These are phyloP conservation scores for Cryptococcus amylolentus DNA, from an alignment of 1,284 basidiomycete genomes.

Conservation along the genomic window DNA sequence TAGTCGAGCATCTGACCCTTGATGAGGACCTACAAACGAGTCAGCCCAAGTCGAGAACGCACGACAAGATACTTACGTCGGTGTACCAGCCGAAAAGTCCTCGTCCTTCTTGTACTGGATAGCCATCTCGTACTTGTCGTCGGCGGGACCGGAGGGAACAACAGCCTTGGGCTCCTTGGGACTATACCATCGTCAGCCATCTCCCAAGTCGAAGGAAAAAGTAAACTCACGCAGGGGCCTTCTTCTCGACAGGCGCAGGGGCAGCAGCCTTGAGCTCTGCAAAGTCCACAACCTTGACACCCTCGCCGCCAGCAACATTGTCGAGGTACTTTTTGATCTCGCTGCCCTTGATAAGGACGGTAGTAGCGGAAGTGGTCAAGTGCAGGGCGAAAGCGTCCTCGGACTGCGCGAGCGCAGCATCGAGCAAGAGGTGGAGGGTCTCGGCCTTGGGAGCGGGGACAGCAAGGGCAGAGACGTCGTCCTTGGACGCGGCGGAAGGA, in stretches of 20 bases:
- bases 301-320: constrained; percentile 52
- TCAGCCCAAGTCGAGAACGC: constrained; percentile 1
- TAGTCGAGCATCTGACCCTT: constrained; percentile 99
- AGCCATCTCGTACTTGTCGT: constrained; percentile 83
- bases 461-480: constrained; percentile 79
- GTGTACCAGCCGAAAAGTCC: constrained; percentile 91
- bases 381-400: constrained; percentile 66
- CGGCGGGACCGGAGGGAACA: constrained; percentile 37
- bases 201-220: not conserved
- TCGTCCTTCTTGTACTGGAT: constrained; percentile 92
- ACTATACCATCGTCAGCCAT: constrained; percentile 9
- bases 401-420: constrained; percentile 65
- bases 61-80: constrained; percentile 57
- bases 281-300: constrained; percentile 63
- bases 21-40: constrained; percentile 69
- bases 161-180: constrained; percentile 17
- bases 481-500: constrained; percentile 62
- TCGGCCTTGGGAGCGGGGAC: constrained; percentile 67
- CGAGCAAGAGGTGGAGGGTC: constrained; percentile 73
- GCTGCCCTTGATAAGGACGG: constrained; percentile 70
- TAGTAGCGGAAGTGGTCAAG: constrained; percentile 64
- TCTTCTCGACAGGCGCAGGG: constrained; percentile 21
- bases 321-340: constrained; percentile 72
- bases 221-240: constrained; percentile 13
- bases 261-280: constrained; percentile 56